Conservation (phyloP, 1,139 yeast species). For the Geotrichum restrictum region DNA sequence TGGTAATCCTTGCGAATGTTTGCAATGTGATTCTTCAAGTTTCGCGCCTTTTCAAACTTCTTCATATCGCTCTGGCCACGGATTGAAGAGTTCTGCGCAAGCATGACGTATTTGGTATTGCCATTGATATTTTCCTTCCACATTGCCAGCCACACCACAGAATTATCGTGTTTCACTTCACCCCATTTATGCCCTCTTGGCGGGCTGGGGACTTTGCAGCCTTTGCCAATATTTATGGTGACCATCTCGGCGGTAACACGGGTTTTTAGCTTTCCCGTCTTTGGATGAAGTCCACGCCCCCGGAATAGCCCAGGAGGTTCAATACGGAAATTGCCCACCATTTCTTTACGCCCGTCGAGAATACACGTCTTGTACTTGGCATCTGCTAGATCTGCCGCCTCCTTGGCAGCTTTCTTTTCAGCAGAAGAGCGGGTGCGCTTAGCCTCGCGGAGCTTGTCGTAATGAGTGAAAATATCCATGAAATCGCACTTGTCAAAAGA, state of each 20-base stretch:
- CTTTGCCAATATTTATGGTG: slow-evolving; percentile 73
- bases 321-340: slow-evolving; percentile 86
- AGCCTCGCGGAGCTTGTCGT: slow-evolving; percentile 65
- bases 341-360: slow-evolving; percentile 84
- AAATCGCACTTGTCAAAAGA: slow-evolving; percentile 75
- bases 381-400: slow-evolving; percentile 69
- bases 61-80: slow-evolving; percentile 89
- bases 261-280: slow-evolving; percentile 70
- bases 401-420: slow-evolving; percentile 69
- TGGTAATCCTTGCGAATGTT: slow-evolving; percentile 72
- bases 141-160: slow-evolving; percentile 94
- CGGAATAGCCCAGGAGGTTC: slow-evolving; percentile 96
- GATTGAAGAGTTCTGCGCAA: slow-evolving; percentile 86
- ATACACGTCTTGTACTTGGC: slow-evolving; percentile 78
- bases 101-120: slow-evolving; percentile 77
- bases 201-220: slow-evolving; percentile 69
- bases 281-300: slow-evolving; percentile 97
- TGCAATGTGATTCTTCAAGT: slow-evolving; percentile 68
- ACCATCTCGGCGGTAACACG: slow-evolving; percentile 88
- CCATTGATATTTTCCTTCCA: slow-evolving; percentile 93
- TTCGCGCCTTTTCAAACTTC: slow-evolving; percentile 90
- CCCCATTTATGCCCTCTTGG: slow-evolving; percentile 92
- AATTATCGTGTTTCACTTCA: slow-evolving; percentile 79
- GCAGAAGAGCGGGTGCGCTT: slow-evolving; percentile 63
- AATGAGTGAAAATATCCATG: slow-evolving; percentile 65